phyloP scores from a whole-genome alignment of 2,329 filamentous ascomycete species.

The Colletotrichum paranaense region DNA sequence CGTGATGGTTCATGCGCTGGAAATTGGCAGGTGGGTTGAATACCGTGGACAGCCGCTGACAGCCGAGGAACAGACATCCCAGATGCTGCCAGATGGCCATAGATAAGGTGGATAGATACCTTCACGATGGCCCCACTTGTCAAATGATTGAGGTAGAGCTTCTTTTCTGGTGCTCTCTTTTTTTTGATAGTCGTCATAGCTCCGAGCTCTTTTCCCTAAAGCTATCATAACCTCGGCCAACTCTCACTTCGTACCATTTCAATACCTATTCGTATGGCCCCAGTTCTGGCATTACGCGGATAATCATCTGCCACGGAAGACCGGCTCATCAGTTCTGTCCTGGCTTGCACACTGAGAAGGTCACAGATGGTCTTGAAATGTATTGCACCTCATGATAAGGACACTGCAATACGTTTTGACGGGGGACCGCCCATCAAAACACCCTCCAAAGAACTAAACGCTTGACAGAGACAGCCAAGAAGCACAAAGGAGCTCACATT shows the following conservation, averaged over 20 bases:
- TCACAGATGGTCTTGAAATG: neutral
- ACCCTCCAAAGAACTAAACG: too few species aligned
- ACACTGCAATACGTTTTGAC: neutral
- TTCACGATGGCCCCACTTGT: neutral
- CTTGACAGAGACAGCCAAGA: too few species aligned
- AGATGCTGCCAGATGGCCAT: neutral
- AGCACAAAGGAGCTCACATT: neutral
- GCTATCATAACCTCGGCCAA: neutral
- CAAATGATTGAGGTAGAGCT: neutral
- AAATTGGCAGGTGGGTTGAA: conserved; percentile 22
- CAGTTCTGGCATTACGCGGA: too few species aligned
- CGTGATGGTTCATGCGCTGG: conserved; percentile 33
- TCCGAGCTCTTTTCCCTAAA: neutral
- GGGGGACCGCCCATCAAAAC: too few species aligned
- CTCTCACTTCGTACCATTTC: neutral
- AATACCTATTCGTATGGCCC: too few species aligned
- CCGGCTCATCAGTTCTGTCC: neutral
- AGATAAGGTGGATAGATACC: neutral
- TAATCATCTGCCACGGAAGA: neutral
- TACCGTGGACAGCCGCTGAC: neutral
- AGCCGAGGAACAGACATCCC: neutral
- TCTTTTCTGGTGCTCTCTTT: neutral
- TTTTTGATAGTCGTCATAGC: neutral
- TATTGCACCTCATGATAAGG: neutral
- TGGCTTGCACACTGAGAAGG: neutral